phyloP scores from a whole-genome alignment of 495 filamentous ascomycete species.

The Astrocystis sublimbata region DNA sequence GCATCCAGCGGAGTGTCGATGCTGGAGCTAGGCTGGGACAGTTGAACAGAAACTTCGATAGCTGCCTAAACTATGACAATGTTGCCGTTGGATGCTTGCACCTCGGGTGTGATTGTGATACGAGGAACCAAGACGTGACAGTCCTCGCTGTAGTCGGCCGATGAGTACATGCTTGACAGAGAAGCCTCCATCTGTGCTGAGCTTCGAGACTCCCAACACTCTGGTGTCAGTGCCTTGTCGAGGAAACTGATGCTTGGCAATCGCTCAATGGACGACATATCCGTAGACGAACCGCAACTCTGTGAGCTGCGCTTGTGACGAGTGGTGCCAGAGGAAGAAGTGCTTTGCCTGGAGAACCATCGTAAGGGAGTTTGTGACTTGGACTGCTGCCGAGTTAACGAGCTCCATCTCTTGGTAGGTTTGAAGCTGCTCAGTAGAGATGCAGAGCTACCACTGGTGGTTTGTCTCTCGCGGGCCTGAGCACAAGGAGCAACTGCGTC shows the following conservation, averaged over 20 bases:
- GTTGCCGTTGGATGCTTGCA: conserved; percentile 42
- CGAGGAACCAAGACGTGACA: conserved; percentile 42
- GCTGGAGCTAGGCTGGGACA: conserved; percentile 26
- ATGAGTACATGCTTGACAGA: neutral
- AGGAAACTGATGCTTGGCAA: conserved; percentile 4
- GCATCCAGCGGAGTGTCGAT: conserved; percentile 6
- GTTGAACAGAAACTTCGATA: conserved; percentile 46
- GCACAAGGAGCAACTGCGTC: neutral
- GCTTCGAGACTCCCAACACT: conserved; percentile 8
- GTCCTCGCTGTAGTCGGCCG: conserved; percentile 22
- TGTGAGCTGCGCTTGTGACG: conserved; percentile 12
- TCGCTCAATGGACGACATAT: conserved; percentile 22
- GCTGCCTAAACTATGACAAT: conserved; percentile 46
- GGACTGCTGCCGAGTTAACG: neutral
- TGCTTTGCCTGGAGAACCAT: conserved; percentile 24
- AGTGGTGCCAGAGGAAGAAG: conserved; percentile 23
- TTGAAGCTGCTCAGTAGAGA: neutral
- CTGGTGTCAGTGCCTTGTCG: neutral
- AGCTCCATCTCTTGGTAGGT: neutral
- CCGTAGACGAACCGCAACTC: conserved; percentile 21
- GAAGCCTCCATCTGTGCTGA: neutral
- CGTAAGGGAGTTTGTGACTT: conserved; percentile 15
- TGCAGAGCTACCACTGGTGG: neutral
- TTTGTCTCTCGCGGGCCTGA: neutral
- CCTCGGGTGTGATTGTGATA: conserved; percentile 53